Evolutionary conservation across 176 grass and related monocot genomes (phyloP).

Genomic region (Ananas comosus): DNA sequence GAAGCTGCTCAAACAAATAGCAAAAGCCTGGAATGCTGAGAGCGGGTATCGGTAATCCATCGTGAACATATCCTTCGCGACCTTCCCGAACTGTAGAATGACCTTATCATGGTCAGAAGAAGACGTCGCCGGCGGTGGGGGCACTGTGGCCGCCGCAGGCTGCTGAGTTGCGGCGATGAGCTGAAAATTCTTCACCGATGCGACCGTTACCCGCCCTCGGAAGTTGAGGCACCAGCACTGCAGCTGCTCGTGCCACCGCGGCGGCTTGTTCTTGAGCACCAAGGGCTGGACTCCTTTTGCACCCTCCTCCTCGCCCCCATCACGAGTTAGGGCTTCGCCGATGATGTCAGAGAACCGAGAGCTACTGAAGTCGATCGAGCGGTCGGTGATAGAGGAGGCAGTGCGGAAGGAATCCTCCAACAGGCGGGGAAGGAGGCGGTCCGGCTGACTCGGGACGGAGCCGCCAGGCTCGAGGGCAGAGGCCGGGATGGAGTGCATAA

Average conservation of each 20-base stretch:
- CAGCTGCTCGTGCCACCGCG: slow-evolving; percentile 76
- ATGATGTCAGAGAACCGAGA: slow-evolving; percentile 47
- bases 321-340: slow-evolving; percentile 2
- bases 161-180: slow-evolving; percentile 36
- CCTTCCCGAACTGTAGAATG: slow-evolving; percentile 79
- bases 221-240: slow-evolving; percentile 97
- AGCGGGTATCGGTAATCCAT: slow-evolving; percentile 86
- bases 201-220: slow-evolving; percentile 64
- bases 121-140: slow-evolving; percentile 9
- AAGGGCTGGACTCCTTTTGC: slow-evolving; percentile 36
- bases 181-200: slow-evolving; percentile 87
- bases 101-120: slow-evolving; percentile 43
- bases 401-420: slow-evolving; percentile 77
- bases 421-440: slow-evolving; percentile 29
- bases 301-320: not conserved
- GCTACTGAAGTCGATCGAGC: slow-evolving; percentile 49
- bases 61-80: slow-evolving; percentile 65
- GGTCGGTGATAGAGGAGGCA: slow-evolving; percentile 25
- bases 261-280: slow-evolving; percentile 66
- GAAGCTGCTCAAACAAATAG: slow-evolving; percentile 81
- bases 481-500: slow-evolving; percentile 69
- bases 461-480: slow-evolving; percentile 47
- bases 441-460: slow-evolving; percentile 46
- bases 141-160: slow-evolving; percentile 3
- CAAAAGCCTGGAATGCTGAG: slow-evolving; percentile 83